Evolutionary conservation across 2,329 filamentous ascomycete species (phyloP).

Genomic region (Aspergillus sp.): DNA sequence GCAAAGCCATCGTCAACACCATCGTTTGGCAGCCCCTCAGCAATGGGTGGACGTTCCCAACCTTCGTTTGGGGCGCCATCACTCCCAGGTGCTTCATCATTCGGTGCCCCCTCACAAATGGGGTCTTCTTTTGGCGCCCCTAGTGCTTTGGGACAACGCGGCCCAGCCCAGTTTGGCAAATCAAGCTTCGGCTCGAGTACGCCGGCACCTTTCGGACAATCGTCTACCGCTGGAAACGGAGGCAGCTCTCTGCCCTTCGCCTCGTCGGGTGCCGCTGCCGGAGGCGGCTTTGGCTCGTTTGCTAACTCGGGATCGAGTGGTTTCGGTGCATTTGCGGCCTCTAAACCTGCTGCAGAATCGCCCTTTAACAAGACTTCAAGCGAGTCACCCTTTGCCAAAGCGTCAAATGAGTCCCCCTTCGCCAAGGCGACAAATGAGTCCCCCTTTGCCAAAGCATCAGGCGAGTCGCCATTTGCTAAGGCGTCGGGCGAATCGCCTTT

Average conservation of each 20-base stretch:
- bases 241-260: constrained; percentile 23
- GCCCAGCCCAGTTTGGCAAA: constrained; percentile 34
- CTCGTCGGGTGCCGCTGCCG: constrained; percentile 17
- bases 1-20: constrained; percentile 26
- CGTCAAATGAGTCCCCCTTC: constrained; percentile 20
- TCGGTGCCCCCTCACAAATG: constrained; percentile 29
- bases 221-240: constrained; percentile 27
- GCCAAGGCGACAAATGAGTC: constrained; percentile 21
- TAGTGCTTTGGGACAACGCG: constrained; percentile 30
- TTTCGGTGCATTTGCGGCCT: constrained; percentile 24
- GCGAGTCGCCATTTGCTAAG: constrained; percentile 23
- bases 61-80: constrained; percentile 30
- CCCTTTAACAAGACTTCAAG: constrained; percentile 27
- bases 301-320: constrained; percentile 22
- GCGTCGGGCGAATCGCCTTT: constrained; percentile 25
- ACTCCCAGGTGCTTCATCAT: constrained; percentile 36
- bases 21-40: constrained; percentile 37
- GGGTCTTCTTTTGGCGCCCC: constrained; percentile 35
- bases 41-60: constrained; percentile 21
- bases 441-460: constrained; percentile 15
- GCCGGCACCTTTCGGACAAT: constrained; percentile 31
- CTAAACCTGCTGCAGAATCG: constrained; percentile 25
- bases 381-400: constrained; percentile 20
- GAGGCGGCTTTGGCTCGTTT: constrained; percentile 38
- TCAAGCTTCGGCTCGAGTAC: constrained; percentile 27